Conservation (phyloP, 805 yeast species). For the Pichia deserticola region DNA sequence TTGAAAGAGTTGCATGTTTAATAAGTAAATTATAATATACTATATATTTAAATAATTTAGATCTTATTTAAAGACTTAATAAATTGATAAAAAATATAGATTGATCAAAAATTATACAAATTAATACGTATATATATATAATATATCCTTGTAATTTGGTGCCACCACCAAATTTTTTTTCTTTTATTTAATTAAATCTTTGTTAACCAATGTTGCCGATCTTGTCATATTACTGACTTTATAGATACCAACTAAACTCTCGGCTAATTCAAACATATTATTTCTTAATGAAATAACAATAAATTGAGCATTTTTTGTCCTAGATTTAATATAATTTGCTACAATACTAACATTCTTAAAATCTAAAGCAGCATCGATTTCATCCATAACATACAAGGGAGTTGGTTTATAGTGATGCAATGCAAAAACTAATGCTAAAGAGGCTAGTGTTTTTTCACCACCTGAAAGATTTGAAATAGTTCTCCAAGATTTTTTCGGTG, state of each 20-base stretch:
- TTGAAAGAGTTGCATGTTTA: slow-evolving; percentile 9
- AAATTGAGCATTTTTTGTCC: slow-evolving; percentile 95
- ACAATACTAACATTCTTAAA: slow-evolving; percentile 95
- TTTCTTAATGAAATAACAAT: slow-evolving; percentile 91
- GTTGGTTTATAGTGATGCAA: slow-evolving; percentile 94
- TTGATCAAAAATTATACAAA: too few species aligned
- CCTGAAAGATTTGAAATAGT: slow-evolving; percentile 93
- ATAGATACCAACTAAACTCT: slow-evolving; percentile 90
- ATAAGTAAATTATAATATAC: neutral
- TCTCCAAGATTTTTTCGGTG: slow-evolving; percentile 97
- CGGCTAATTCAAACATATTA: slow-evolving; percentile 96
- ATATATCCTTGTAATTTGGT: too few species aligned
- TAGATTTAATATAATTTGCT: slow-evolving; percentile 91
- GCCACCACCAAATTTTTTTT: neutral
- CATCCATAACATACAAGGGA: slow-evolving; percentile 97
- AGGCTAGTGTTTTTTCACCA: slow-evolving; percentile 94
- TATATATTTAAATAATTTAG: neutral
- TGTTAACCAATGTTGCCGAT: slow-evolving; percentile 71
- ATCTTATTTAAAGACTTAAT: neutral
- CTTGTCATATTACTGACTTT: slow-evolving; percentile 86
- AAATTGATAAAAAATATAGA: too few species aligned
- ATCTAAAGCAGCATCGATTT: slow-evolving; percentile 97
- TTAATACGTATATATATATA: too few species aligned
- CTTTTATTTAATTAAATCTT: slow-evolving; percentile 30
- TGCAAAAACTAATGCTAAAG: slow-evolving; percentile 93